Evolutionary conservation across 148 eudicot genomes (phyloP).

Genomic region (Camellia granthamiana): DNA sequence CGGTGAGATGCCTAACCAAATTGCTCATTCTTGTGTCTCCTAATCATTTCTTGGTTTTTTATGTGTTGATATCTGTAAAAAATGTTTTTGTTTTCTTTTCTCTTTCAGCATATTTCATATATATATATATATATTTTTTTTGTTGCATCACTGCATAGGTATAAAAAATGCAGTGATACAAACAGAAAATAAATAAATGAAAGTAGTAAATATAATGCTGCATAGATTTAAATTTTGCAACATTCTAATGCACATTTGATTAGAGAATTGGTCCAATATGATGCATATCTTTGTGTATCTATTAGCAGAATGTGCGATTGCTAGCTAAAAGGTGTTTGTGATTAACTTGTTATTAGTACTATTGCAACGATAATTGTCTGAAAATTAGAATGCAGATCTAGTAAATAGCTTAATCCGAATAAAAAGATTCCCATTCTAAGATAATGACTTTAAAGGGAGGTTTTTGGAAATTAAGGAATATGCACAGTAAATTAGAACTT

Average conservation of each 20-base stretch:
- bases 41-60: not conserved
- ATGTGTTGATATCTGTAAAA: not conserved
- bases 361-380: not conserved
- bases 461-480: not conserved
- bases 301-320: not conserved
- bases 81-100: not conserved
- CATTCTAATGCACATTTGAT: not conserved
- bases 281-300: not conserved
- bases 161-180: not conserved
- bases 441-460: not conserved
- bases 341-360: not conserved
- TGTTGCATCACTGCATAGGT: not conserved
- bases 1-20: constrained; percentile 37
- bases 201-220: not conserved
- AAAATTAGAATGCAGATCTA: not conserved
- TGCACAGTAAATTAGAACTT: not conserved
- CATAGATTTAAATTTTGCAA: not conserved
- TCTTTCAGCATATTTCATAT: not conserved
- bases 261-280: not conserved
- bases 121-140: not conserved
- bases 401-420: not conserved
- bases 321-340: not conserved
- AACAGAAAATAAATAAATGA: not conserved
- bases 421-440: not conserved
- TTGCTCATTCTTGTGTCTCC: not conserved